Evolutionary conservation across 2,329 filamentous ascomycete species (phyloP), one percentile per base, ranked within the genome.

Genomic region (Mariannaea elegans): DNA sequence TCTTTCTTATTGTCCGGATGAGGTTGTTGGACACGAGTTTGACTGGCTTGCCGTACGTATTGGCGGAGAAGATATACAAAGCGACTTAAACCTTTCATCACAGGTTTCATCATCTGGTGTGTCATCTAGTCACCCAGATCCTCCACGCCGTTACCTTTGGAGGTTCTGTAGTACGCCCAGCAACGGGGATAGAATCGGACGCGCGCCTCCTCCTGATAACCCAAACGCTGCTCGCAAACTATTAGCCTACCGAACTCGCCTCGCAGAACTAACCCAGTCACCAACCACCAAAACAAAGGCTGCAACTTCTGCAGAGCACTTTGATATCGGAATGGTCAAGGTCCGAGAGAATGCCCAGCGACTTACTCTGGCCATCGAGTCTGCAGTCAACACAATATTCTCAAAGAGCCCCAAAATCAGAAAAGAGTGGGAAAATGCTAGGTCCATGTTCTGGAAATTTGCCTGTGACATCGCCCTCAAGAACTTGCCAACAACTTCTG

Each of bases 11-110:
- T 7, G 16, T 16, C 48, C 38, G 1, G 36, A 52, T 9, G 16
- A 32, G 12, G 23, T 52, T 23, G 48, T 23, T 7, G 48, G 48
- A 2, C 24, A 32, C 7, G 48, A 52, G 14, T 23, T 52, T 14
- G 48, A 52, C 16, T 52, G 48, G 48, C 38, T 52, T 18, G 38
- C 48, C 8, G 2, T 52, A 10, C 36, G 18, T 5, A 32, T 52
- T n/a, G 36, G 36, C 3, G 36, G 16, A 39, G 19, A 23, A 5
- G 38, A 23, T 42, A 21, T 23, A 3, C 19, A 42, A 10, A 3
- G 4, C 13, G 38, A 42, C 19, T 23, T 23, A 18, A 14, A 42
- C 3, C 19, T 18, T 9, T 7, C 38, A 42, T 23, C 38, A 14
- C 18, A 7, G 7, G 32, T 16, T 38, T 16, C 38, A 21, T 23